phyloP scores from a whole-genome alignment of 2,329 filamentous ascomycete species.

The Colletotrichum sublineola region DNA sequence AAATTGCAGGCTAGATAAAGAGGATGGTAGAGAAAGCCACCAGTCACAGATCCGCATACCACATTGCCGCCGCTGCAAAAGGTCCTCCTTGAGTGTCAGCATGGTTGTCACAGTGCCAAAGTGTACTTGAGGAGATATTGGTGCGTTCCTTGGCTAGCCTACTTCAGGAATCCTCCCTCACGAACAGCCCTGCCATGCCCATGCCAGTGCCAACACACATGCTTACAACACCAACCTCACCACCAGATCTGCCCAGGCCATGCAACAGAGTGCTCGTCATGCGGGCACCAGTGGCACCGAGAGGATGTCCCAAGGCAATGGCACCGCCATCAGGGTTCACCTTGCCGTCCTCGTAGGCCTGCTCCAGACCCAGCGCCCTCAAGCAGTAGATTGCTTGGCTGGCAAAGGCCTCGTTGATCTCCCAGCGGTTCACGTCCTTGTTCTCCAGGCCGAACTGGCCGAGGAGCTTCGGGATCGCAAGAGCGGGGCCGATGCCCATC shows the following conservation, averaged over 20 bases:
- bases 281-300: conserved; percentile 88
- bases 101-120: no score
- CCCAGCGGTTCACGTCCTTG: conserved; percentile 85
- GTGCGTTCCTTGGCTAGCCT: no score
- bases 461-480: conserved; percentile 89
- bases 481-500: conserved; percentile 91
- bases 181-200: conserved; percentile 79
- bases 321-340: conserved; percentile 95
- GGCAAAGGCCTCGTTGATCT: conserved; percentile 89
- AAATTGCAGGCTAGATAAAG: no score
- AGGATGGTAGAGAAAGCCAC: no score
- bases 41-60: no score
- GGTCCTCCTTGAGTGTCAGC: no score
- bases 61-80: no score
- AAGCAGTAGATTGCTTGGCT: conserved; percentile 79
- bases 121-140: no score
- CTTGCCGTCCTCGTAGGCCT: conserved; percentile 71
- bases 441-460: conserved; percentile 73
- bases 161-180: conserved; percentile 64
- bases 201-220: conserved; percentile 93
- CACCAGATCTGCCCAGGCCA: conserved; percentile 76
- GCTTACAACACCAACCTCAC: conserved; percentile 83
- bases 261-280: conserved; percentile 79
- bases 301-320: conserved; percentile 92
- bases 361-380: conserved; percentile 75